phyloP scores from a whole-genome alignment of 768 basidiomycete genomes.

The Termitomyces sp. region DNA sequence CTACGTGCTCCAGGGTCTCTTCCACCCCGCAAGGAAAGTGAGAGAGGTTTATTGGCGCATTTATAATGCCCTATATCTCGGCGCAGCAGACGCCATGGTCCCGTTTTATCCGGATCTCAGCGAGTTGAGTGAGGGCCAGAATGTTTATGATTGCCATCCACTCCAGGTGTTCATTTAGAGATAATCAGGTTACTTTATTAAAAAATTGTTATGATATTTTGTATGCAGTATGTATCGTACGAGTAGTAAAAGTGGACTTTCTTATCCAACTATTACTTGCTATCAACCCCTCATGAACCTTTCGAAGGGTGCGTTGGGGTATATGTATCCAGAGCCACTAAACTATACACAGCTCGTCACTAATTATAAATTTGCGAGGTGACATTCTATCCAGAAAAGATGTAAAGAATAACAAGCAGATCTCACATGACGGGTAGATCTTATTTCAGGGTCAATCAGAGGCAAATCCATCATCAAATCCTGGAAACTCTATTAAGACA shows the following conservation, averaged over 20 bases:
- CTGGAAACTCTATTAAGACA: constrained; percentile 1
- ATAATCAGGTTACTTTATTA: constrained; percentile 1
- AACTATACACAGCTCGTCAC: too few relatives aligned
- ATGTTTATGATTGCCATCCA: constrained; percentile 82
- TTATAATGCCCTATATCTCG: constrained; percentile 93
- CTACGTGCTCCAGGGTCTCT: constrained; percentile 92
- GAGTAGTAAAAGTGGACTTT: background rate
- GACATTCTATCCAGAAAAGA: too few relatives aligned
- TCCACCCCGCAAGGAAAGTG: constrained; percentile 96
- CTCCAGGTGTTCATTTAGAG: constrained; percentile 76
- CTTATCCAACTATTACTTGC: too few relatives aligned
- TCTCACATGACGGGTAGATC: background rate
- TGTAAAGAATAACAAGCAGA: too few relatives aligned
- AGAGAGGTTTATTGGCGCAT: constrained; percentile 97
- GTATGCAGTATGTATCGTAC: constrained; percentile 7
- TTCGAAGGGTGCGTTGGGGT: background rate
- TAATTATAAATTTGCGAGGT: too few relatives aligned
- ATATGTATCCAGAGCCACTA: too few relatives aligned
- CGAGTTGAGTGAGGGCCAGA: constrained; percentile 88
- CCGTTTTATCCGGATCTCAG: constrained; percentile 93
- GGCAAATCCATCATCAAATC: background rate
- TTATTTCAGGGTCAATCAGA: background rate
- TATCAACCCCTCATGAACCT: too few relatives aligned
- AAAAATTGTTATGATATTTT: background rate
- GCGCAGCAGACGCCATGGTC: constrained; percentile 87